phyloP scores from a whole-genome alignment of 169 alveolate genomes.

The Plasmodium falciparum region DNA sequence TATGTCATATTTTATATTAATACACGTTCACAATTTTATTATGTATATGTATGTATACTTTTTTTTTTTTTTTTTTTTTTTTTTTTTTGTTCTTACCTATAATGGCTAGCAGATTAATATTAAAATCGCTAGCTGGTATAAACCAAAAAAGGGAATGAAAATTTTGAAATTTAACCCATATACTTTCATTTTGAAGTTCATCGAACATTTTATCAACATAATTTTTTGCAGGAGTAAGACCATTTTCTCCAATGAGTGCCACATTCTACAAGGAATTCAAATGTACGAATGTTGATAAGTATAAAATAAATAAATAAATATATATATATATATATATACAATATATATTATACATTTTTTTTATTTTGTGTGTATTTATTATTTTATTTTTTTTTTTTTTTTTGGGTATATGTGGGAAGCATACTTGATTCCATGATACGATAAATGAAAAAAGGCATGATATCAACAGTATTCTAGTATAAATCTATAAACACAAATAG shows the following conservation, averaged over 20 bases:
- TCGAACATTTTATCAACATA: conserved; percentile 13
- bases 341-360: too few species aligned
- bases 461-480: conserved; percentile 30
- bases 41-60: not conserved
- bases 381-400: not conserved
- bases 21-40: not conserved
- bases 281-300: not conserved
- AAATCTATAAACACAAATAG: conserved; percentile 14
- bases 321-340: not conserved
- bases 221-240: conserved; percentile 64
- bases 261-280: conserved; percentile 5
- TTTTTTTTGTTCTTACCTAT: conserved; percentile 10
- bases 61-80: not conserved
- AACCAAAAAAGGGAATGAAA: conserved; percentile 66
- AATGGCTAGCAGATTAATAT: conserved; percentile 14
- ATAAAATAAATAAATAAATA: not conserved
- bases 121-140: conserved; percentile 23
- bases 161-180: conserved; percentile 34
- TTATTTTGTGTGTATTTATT: not conserved
- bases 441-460: conserved; percentile 39
- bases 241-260: conserved; percentile 47
- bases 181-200: not conserved
- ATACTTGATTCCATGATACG: conserved; percentile 61
- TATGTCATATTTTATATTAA: not conserved
- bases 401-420: not conserved